These are phyloP conservation scores for Allantophomopsis cytisporea DNA, from an alignment of 2,329 filamentous ascomycete genomes.

Conservation along the genomic window DNA sequence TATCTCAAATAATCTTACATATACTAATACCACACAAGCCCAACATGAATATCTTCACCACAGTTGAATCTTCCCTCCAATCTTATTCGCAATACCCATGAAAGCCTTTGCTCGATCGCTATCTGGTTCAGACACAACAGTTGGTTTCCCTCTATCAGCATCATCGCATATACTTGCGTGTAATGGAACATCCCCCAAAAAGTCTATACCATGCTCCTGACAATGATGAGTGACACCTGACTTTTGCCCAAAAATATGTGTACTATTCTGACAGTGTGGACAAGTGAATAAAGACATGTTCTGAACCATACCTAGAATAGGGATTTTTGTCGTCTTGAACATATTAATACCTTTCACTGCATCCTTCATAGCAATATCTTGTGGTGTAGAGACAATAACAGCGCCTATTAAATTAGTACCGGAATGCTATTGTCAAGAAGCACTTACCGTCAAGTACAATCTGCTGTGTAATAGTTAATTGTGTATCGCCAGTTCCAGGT, in stretches of 20 bases:
- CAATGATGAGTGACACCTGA: slow-evolving; percentile 58
- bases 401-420: slow-evolving; percentile 34
- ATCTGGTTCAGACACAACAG: slow-evolving; percentile 73
- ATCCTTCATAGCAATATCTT: slow-evolving; percentile 84
- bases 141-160: slow-evolving; percentile 76
- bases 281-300: slow-evolving; percentile 85
- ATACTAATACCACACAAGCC: too few species aligned
- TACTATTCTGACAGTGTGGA: slow-evolving; percentile 61
- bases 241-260: slow-evolving; percentile 59
- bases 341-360: slow-evolving; percentile 86
- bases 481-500: slow-evolving; percentile 89
- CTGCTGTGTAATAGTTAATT: slow-evolving; percentile 94
- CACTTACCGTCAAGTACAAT: slow-evolving; percentile 65
- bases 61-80: slow-evolving; percentile 16
- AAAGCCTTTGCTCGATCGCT: slow-evolving; percentile 64
- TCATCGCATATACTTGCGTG: slow-evolving; percentile 80
- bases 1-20: neutral
- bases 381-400: slow-evolving; percentile 83
- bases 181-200: slow-evolving; percentile 80
- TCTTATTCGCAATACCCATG: slow-evolving; percentile 47
- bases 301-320: slow-evolving; percentile 76
- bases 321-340: slow-evolving; percentile 67
- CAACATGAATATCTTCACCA: neutral
- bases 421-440: neutral
- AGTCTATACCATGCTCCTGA: slow-evolving; percentile 56